Base-by-base conservation (phyloP, 805 yeast genomes). In the Cyberlindnera meyerae region DNA sequence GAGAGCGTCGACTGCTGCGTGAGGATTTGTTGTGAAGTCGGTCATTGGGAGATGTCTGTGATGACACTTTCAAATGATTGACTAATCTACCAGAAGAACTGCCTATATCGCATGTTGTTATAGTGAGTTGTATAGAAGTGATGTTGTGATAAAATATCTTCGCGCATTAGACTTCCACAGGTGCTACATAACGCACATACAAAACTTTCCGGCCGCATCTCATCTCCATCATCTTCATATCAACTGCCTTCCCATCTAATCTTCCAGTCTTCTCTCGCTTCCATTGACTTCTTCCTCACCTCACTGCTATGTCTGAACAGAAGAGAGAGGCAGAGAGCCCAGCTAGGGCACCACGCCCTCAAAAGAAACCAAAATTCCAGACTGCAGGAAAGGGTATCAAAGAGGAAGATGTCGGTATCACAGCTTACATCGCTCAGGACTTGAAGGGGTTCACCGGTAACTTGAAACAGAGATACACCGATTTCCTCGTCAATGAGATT, bases 401-500 rank as follows among this genome's bases (percentile, higher is more conserved):
- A 35, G 96, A 89, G 55, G 25, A 46, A 2, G 94, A 88, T 57
- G 98, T 93, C 8, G 98, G 98, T 6, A 90, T 93, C 45, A 78
- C 86, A 1, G 75, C 75, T 34, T 89, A 65, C 50, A 61, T 87
- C 24, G 75, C 77, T 32, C 56, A 66, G 2, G 69, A 64, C 5
- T 50, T 66, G 18, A 59, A 67, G 8, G 95, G 96, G 4, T 86
- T 93, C 45, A 57, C 59, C 13, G 98, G 97, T 3, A 70, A 73
- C 11, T 67, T 93, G 50, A 93, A 93, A 59, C 95, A 85, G 54
- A 68, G 96, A 43, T 89, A 88, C 61, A 81, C 95, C 11, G 99
- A 93, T 57, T 93, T 93, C 57, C 71, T 86, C 55, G 99, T 93
- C 30, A 86, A 88, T 60, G 99, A 93, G 60, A 82, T 93, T 39